Conservation (phyloP, 768 basidiomycete genomes). For the Rhizopogon salebrosus region DNA sequence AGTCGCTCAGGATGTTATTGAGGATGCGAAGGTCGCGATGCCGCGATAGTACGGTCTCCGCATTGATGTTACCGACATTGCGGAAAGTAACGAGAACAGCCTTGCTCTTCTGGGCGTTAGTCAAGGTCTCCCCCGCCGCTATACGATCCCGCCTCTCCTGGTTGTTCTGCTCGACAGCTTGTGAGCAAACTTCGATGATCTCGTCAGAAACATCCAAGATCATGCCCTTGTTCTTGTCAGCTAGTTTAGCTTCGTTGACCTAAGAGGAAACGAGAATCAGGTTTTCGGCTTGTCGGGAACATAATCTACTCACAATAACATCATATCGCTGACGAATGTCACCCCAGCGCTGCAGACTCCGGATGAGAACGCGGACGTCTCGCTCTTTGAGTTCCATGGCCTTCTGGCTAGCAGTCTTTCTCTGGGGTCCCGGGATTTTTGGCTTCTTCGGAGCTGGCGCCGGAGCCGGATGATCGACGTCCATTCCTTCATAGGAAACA, state of each 20-base stretch:
- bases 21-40: constrained; percentile 86
- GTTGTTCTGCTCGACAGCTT: constrained; percentile 81
- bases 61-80: constrained; percentile 91
- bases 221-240: constrained; percentile 91
- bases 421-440: constrained; percentile 61
- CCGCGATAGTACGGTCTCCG: constrained; percentile 91
- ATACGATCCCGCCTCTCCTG: constrained; percentile 70
- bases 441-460: constrained; percentile 69
- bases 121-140: constrained; percentile 82
- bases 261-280: constrained; percentile 25
- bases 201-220: constrained; percentile 90
- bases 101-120: constrained; percentile 93
- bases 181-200: constrained; percentile 79
- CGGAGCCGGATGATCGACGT: constrained; percentile 68
- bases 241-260: constrained; percentile 86
- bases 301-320: constrained; percentile 64
- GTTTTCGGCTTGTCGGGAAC: neutral
- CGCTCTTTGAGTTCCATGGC: constrained; percentile 97
- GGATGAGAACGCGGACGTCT: constrained; percentile 90
- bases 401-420: constrained; percentile 91
- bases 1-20: constrained; percentile 67
- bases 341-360: constrained; percentile 96
- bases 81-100: constrained; percentile 91
- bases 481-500: constrained; percentile 92
- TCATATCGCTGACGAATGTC: constrained; percentile 95